Conservation (phyloP, 176 grass and related monocot species). For the Thinopyrum elongatum region DNA sequence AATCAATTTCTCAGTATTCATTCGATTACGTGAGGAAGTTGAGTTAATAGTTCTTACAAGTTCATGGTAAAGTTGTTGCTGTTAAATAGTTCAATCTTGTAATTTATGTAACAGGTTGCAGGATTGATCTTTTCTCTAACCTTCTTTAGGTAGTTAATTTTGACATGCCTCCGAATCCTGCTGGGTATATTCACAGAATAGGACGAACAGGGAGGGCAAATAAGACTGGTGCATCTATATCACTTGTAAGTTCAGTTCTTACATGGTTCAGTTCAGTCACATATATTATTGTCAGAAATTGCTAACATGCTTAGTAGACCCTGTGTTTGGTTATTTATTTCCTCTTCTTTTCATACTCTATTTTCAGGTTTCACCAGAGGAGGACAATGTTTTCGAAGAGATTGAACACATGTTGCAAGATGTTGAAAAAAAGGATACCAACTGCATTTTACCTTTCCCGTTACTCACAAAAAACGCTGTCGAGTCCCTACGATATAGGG, state of each 20-base stretch:
- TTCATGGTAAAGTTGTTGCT: background rate
- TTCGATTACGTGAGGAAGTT: background rate
- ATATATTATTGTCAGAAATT: conserved; percentile 2
- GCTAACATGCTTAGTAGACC: background rate
- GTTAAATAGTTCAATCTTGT: background rate
- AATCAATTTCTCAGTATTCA: background rate
- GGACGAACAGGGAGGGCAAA: conserved; percentile 87
- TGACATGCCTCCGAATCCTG: conserved; percentile 72
- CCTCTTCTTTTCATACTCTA: conserved; percentile 14
- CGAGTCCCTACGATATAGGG: conserved; percentile 80
- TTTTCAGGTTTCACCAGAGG: conserved; percentile 66
- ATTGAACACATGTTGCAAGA: conserved; percentile 64
- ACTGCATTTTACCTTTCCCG: conserved; percentile 72
- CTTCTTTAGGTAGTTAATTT: conserved; percentile 85
- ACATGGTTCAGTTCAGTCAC: conserved; percentile 5
- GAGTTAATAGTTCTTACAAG: background rate
- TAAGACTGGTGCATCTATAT: conserved; percentile 81
- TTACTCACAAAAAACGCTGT: conserved; percentile 77
- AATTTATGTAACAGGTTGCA: conserved; percentile 20
- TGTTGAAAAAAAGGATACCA: conserved; percentile 48
- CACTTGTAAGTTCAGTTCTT: conserved; percentile 69
- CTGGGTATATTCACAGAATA: conserved; percentile 94
- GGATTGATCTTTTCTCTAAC: conserved; percentile 24
- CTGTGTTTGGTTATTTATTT: conserved; percentile 28
- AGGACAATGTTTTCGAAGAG: conserved; percentile 49